These are phyloP conservation scores for Spizellomyces sp. DNA, from an alignment of 192 early-diverging fungal genomes.

Conservation along the genomic window DNA sequence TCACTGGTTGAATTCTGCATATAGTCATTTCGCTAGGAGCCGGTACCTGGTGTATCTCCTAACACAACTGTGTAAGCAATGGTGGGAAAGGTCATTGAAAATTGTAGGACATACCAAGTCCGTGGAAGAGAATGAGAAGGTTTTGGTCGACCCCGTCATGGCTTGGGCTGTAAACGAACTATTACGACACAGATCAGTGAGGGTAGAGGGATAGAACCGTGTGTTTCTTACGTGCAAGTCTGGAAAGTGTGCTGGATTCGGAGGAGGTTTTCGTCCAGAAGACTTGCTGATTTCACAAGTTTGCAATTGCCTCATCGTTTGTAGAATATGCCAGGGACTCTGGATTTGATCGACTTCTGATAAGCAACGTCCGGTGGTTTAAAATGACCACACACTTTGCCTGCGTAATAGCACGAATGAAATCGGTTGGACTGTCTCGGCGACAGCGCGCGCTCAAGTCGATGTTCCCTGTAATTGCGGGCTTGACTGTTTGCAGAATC, in stretches of 20 bases:
- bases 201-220: not conserved
- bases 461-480: too few relatives aligned
- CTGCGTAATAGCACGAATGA: too few relatives aligned
- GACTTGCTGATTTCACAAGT: too few relatives aligned
- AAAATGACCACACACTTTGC: too few relatives aligned
- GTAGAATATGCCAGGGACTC: too few relatives aligned
- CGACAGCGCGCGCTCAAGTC: too few relatives aligned
- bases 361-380: too few relatives aligned
- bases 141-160: conserved; percentile 54
- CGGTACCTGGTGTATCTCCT: conserved; percentile 19
- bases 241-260: not conserved
- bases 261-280: not conserved
- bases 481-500: too few relatives aligned
- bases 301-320: too few relatives aligned
- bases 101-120: conserved; percentile 52
- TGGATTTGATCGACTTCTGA: too few relatives aligned
- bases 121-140: conserved; percentile 73
- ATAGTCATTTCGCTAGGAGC: not conserved
- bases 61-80: not conserved
- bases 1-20: too few relatives aligned
- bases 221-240: not conserved
- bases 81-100: not conserved
- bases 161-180: conserved; percentile 19
- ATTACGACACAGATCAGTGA: not conserved
- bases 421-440: too few relatives aligned